phyloP scores from a whole-genome alignment of 768 basidiomycete genomes.

The Plicaturopsis crispa region DNA sequence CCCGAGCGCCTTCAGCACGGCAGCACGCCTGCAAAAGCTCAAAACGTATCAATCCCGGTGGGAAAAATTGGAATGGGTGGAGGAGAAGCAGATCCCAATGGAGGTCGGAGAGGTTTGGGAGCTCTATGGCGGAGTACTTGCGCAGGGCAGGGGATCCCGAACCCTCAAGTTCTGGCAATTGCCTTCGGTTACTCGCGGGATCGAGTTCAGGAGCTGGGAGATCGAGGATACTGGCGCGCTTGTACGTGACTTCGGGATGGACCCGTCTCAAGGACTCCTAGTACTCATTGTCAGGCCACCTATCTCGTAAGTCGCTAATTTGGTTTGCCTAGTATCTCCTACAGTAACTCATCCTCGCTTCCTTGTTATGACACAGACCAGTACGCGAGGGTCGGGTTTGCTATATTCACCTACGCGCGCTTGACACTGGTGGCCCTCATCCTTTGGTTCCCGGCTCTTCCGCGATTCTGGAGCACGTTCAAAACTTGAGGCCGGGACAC shows the following conservation, averaged over 20 bases:
- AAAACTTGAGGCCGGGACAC: slow-evolving; percentile 13
- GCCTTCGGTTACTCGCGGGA: slow-evolving; percentile 40
- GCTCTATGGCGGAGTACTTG: slow-evolving; percentile 50
- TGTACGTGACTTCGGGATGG: slow-evolving; percentile 56
- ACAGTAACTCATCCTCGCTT: background rate
- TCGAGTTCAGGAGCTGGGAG: slow-evolving; percentile 38
- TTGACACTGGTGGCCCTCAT: slow-evolving; percentile 35
- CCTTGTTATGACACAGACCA: slow-evolving; percentile 8
- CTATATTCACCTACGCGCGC: background rate
- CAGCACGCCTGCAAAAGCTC: slow-evolving; percentile 31
- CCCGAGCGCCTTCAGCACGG: slow-evolving; percentile 15
- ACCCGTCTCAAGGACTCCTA: slow-evolving; percentile 60
- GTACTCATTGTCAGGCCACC: slow-evolving; percentile 36
- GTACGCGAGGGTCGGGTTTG: slow-evolving; percentile 12
- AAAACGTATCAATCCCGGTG: slow-evolving; percentile 29
- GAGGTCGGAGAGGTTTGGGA: slow-evolving; percentile 42
- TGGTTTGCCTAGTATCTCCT: background rate
- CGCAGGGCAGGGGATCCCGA: slow-evolving; percentile 24
- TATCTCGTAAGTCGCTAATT: slow-evolving; percentile 21
- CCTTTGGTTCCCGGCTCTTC: slow-evolving; percentile 29
- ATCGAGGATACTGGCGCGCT: slow-evolving; percentile 24
- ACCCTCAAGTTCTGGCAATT: slow-evolving; percentile 37
- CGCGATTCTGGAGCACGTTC: slow-evolving; percentile 12
- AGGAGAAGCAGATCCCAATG: slow-evolving; percentile 29
- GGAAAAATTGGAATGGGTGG: slow-evolving; percentile 29